Base-by-base conservation (phyloP, 1,139 yeast genomes). In the Diutina scorzettiae region DNA sequence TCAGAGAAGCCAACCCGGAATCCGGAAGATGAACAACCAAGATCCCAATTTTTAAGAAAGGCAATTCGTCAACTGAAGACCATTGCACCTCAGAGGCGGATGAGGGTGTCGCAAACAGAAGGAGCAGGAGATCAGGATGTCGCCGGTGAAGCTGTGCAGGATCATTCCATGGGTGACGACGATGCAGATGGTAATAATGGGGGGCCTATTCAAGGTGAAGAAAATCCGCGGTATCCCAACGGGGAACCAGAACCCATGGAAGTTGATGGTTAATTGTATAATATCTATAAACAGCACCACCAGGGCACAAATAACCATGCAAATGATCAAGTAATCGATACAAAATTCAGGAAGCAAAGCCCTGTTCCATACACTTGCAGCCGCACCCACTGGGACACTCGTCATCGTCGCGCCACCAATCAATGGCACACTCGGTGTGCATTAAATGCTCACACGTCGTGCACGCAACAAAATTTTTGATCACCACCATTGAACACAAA, bases 361-460 rank as follows among this genome's bases (percentile, higher is more conserved):
- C 28, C 8, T 20, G 18, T 11, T 9, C 27, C 34, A 78, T 57
- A 58, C 96, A 86, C 8, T 58, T 51, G 54, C 97, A 89, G 0
- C 96, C 96, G 62, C 97, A 89, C 0, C 96, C 97, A 46, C 86
- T 75, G 0, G 95, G 81, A 58, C 97, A 89, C 51, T 81, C 86
- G 37, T 52, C 52, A 14, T 60, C 62, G 4, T 44, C 43, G 12
- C 53, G 42, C 89, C 95, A 87, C 97, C 97, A 89, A 43, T 71
- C 71, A 12, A 69, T 60, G 0, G 95, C 94, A 63, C 97, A 89
- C 29, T 69, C 66, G 1, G 84, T 73, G 55, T 89, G 97, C 49
- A 82, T 55, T 1, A 84, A 65, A 59, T 89, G 96, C 48, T 78
- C 83, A 59, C 97, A 89, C 34, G 63, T 65, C 5, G 75, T 69